Conservation (phyloP, 768 basidiomycete species). For the Mrakia blollopis region DNA sequence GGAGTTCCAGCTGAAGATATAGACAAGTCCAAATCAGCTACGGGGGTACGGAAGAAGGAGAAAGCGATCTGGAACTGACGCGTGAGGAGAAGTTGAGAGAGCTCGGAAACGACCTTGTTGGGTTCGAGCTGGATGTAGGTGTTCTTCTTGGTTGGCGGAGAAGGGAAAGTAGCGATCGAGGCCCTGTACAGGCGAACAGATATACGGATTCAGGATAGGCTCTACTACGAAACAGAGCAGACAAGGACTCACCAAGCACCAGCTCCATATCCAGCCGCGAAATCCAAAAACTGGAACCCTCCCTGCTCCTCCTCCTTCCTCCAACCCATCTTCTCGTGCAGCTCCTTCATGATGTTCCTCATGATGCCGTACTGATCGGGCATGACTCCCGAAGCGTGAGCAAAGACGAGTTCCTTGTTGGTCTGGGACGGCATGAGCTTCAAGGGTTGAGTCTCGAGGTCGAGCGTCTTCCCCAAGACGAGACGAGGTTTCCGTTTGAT, state of each 20-base stretch:
- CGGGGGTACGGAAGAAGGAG: too few relatives aligned
- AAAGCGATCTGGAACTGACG: not conserved
- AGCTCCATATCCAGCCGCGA: conserved; percentile 19
- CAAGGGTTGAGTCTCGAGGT: conserved; percentile 24
- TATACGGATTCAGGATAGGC: not conserved
- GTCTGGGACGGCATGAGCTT: conserved; percentile 25
- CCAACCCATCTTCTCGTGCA: conserved; percentile 27
- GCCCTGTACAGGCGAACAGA: conserved; percentile 2
- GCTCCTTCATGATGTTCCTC: conserved; percentile 29
- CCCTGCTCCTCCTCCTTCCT: conserved; percentile 2
- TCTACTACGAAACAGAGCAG: not conserved
- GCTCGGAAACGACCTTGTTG: not conserved
- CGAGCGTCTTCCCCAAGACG: conserved; percentile 16
- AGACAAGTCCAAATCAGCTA: not conserved
- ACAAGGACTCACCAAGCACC: conserved; percentile 16
- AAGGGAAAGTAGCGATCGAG: conserved; percentile 25
- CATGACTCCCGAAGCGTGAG: conserved; percentile 22
- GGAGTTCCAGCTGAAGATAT: conserved; percentile 12
- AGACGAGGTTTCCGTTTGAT: conserved; percentile 9
- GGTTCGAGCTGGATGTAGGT: conserved; percentile 28
- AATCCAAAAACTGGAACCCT: conserved; percentile 32
- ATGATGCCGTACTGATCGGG: conserved; percentile 30
- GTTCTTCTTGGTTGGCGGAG: conserved; percentile 10
- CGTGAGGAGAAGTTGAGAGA: conserved; percentile 17
- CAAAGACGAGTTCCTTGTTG: conserved; percentile 27